These are phyloP conservation scores for Sphagnum tenellum DNA, from an alignment of 225 moss, liverwort and hornwort species.

Conservation along the genomic window DNA sequence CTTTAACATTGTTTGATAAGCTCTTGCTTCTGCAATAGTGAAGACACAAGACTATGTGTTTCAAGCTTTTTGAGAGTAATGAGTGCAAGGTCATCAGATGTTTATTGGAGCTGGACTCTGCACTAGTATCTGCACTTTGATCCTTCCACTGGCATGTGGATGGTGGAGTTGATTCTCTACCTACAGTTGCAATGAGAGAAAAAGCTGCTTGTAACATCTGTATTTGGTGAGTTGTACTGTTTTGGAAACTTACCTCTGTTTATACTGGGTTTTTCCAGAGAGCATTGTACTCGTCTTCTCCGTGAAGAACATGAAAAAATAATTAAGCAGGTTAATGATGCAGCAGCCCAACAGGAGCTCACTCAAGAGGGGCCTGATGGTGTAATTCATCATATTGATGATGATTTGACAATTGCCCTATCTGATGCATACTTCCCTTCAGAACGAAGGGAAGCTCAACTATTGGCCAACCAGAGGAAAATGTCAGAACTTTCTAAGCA, in stretches of 20 bases:
- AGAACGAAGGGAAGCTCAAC: conserved; percentile 27
- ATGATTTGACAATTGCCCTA: conserved; percentile 20
- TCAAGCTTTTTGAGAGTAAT: neutral
- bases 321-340: conserved; percentile 24
- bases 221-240: neutral
- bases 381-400: conserved; percentile 25
- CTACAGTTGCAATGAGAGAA: too few species aligned
- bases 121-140: too few species aligned
- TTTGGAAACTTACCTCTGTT: neutral
- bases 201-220: too few species aligned
- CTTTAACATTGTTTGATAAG: neutral
- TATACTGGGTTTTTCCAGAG: conserved; percentile 7
- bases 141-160: too few species aligned
- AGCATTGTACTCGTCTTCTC: conserved; percentile 19
- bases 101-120: neutral
- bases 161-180: too few species aligned
- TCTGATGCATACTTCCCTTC: conserved; percentile 30
- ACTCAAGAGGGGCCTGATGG: conserved; percentile 12
- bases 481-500: conserved; percentile 43
- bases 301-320: conserved; percentile 34
- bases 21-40: neutral
- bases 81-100: conserved; percentile 9
- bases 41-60: neutral
- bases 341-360: conserved; percentile 10
- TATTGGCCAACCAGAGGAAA: conserved; percentile 29